Evolutionary conservation across 169 alveolate genomes (phyloP).

Genomic region (Theileria equi): DNA sequence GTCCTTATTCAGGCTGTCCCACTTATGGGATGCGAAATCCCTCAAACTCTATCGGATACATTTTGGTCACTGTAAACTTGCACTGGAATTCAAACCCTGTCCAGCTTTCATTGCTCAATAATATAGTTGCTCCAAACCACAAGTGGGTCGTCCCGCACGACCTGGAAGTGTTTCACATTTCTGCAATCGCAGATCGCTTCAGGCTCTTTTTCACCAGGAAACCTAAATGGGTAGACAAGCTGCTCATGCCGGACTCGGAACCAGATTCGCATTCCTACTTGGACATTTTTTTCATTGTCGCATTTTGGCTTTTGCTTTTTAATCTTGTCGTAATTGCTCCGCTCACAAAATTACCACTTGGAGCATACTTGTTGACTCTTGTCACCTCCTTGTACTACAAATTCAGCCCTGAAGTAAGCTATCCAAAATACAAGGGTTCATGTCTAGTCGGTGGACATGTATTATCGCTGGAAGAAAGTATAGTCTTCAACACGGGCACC

Average conservation of each 20-base stretch:
- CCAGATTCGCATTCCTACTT: neutral
- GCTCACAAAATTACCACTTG: constrained; percentile 15
- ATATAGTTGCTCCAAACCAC: constrained; percentile 49
- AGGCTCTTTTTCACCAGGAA: constrained; percentile 3
- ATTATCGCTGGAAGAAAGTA: too few relatives aligned
- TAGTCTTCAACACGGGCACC: too few relatives aligned
- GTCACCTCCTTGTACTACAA: constrained; percentile 33
- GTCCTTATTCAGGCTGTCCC: constrained; percentile 72
- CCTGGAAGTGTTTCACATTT: constrained; percentile 64
- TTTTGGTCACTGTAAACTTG: constrained; percentile 59
- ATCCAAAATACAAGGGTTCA: too few relatives aligned
- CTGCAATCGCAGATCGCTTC: constrained; percentile 11
- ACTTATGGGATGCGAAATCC: constrained; percentile 74
- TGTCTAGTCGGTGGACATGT: too few relatives aligned
- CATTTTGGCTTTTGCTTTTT: constrained; percentile 39
- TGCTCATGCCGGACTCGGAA: constrained; percentile 26
- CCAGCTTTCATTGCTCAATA: constrained; percentile 55
- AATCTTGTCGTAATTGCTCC: constrained; percentile 37
- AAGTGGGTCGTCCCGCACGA: constrained; percentile 65
- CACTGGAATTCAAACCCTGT: constrained; percentile 48
- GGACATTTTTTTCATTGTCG: constrained; percentile 14
- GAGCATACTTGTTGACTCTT: constrained; percentile 1
- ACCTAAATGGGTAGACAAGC: constrained; percentile 48
- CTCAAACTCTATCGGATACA: constrained; percentile 64
- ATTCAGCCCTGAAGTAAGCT: too few relatives aligned